phyloP scores from a whole-genome alignment of 495 filamentous ascomycete genomes.

The Aspergillus conjunctus region DNA sequence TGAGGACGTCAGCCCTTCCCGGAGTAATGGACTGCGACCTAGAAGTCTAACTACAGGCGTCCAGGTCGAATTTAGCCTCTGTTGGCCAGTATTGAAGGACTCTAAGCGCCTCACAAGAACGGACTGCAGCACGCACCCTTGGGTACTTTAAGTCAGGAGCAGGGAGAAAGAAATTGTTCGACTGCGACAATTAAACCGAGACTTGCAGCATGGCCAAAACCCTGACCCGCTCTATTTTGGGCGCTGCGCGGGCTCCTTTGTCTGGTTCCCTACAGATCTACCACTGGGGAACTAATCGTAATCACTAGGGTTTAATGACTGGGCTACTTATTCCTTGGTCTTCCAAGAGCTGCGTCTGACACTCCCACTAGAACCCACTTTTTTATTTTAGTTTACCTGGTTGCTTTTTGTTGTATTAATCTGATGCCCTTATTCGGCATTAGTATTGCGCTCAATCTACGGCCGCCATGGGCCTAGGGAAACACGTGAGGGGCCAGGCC shows the following conservation, averaged over 20 bases:
- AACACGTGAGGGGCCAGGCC: constrained; percentile 42
- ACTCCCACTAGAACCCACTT: constrained; percentile 30
- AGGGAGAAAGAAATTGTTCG: constrained; percentile 20
- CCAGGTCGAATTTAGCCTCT: constrained; percentile 17
- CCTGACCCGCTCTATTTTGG: constrained; percentile 34
- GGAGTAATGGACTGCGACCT: constrained; percentile 20
- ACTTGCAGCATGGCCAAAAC: constrained; percentile 27
- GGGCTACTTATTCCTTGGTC: constrained; percentile 29
- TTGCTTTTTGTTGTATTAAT: constrained; percentile 21
- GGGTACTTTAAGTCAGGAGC: constrained; percentile 21
- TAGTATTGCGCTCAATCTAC: constrained; percentile 15
- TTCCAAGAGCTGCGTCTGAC: constrained; percentile 20
- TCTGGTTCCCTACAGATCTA: constrained; percentile 21
- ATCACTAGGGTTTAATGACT: constrained; percentile 20
- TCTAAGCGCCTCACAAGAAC: constrained; percentile 26
- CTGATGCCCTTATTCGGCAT: constrained; percentile 19
- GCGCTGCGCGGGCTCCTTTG: constrained; percentile 15
- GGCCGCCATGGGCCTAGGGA: constrained; percentile 30
- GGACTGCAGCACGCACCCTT: constrained; percentile 17
- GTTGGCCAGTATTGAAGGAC: constrained; percentile 23
- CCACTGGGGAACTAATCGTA: neutral
- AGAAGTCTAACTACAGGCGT: constrained; percentile 17
- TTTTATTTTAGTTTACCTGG: constrained; percentile 2
- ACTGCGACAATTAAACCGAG: constrained; percentile 22
- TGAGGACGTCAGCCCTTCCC: constrained; percentile 22